Conservation (phyloP, 1,284 basidiomycete species). For the Ustilago nuda region DNA sequence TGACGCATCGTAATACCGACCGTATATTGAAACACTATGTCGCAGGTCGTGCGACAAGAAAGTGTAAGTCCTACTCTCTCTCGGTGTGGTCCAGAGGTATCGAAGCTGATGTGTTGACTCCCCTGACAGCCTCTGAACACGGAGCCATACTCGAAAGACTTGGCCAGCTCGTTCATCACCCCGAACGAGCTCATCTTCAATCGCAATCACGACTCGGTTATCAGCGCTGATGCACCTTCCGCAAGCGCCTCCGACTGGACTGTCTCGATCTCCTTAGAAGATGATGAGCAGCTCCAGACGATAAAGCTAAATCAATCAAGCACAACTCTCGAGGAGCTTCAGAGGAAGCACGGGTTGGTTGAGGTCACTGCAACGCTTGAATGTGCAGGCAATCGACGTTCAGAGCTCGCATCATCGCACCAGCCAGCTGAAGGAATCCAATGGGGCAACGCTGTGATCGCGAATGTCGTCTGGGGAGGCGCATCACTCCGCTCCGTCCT, state of each 20-base stretch:
- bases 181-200: conserved; percentile 49
- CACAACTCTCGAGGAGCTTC: conserved; percentile 22
- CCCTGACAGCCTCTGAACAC: conserved; percentile 47
- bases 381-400: conserved; percentile 55
- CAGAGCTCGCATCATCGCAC: conserved; percentile 38
- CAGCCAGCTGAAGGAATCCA: conserved; percentile 48
- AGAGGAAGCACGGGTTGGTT: conserved; percentile 13
- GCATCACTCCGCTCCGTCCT: conserved; percentile 41
- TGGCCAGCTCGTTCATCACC: conserved; percentile 40
- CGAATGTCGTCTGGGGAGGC: conserved; percentile 50
- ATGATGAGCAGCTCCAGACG: not conserved
- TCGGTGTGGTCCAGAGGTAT: not conserved
- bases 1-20: not conserved
- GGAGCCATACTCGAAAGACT: conserved; percentile 29
- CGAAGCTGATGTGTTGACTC: not conserved
- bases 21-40: not conserved
- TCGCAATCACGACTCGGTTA: conserved; percentile 53
- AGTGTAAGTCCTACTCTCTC: conserved; percentile 12
- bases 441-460: conserved; percentile 54
- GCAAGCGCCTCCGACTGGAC: conserved; percentile 16
- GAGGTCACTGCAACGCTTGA: conserved; percentile 50
- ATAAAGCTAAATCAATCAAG: not conserved
- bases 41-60: conserved; percentile 30
- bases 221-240: not conserved
- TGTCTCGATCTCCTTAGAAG: conserved; percentile 24